Percentiles rank a stretch among this genome's conserved stretches.
Evolutionary conservation across 345 rosid genomes (phyloP).

Genomic region (Syzygium oleosum): DNA sequence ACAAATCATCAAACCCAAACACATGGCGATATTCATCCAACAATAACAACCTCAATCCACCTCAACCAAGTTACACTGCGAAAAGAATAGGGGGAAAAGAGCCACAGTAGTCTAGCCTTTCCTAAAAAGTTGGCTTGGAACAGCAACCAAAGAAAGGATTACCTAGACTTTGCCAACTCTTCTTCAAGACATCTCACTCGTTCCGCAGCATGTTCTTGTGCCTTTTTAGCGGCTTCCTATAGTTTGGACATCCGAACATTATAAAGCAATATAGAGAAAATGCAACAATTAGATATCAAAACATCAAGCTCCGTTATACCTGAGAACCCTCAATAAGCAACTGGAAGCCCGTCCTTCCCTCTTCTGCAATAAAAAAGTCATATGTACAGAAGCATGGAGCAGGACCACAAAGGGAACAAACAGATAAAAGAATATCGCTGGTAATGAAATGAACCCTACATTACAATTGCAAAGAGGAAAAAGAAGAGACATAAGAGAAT

Average conservation of each 20-base stretch:
- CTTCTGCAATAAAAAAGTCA: conserved; percentile 22
- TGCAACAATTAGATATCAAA: background rate
- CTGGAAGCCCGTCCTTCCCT: conserved; percentile 48
- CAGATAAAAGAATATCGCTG: background rate
- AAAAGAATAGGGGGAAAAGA: background rate
- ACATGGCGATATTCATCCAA: background rate
- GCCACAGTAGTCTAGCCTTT: background rate
- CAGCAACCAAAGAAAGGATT: background rate
- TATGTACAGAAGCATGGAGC: background rate
- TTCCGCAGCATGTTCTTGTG: conserved; percentile 67
- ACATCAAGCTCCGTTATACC: conserved; percentile 27
- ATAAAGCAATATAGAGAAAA: background rate
- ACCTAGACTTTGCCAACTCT: conserved; percentile 69
- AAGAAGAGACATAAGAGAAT: background rate
- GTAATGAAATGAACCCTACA: background rate
- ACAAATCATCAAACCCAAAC: background rate
- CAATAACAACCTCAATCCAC: background rate
- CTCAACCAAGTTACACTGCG: background rate
- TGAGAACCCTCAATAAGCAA: conserved; percentile 81
- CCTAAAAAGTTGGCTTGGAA: background rate
- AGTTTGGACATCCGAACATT: conserved; percentile 6
- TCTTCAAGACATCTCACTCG: conserved; percentile 69
- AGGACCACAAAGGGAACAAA: background rate
- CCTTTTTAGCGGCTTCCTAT: conserved; percentile 75
- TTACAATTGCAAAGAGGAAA: background rate